Percentiles rank a stretch among this genome's conserved stretches.
phyloP scores from a whole-genome alignment of 2,329 filamentous ascomycete species.

The Aureobasidium sp. region DNA sequence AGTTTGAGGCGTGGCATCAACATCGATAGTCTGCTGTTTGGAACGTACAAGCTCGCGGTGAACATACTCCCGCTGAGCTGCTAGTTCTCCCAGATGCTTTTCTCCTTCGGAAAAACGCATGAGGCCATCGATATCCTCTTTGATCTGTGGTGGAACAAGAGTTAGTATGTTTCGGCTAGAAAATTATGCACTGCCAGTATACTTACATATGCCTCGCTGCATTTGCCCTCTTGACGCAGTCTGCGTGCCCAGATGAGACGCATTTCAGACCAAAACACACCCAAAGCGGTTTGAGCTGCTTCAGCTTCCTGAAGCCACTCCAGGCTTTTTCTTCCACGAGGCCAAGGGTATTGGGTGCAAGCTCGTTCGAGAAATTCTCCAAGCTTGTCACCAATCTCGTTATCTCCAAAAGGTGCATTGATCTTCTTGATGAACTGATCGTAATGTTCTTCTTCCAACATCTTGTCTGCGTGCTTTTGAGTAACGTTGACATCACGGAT shows the following conservation, averaged over 20 bases:
- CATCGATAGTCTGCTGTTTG: neutral
- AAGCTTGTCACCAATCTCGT: neutral
- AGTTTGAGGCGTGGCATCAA: neutral
- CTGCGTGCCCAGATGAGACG: neutral
- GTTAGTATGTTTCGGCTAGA: neutral
- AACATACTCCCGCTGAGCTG: neutral
- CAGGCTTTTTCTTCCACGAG: neutral
- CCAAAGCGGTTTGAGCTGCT: neutral
- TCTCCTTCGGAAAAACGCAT: neutral
- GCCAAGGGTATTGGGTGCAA: neutral
- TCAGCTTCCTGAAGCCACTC: neutral
- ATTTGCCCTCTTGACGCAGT: neutral
- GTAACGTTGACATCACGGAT: too few species aligned
- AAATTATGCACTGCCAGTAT: neutral
- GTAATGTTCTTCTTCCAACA: neutral
- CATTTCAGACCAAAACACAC: neutral
- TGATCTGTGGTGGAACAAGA: neutral
- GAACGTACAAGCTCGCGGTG: neutral
- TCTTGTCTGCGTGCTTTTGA: too few species aligned
- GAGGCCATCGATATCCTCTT: neutral
- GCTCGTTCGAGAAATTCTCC: neutral
- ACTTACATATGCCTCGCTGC: neutral
- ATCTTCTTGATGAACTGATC: neutral
- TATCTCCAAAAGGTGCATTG: neutral
- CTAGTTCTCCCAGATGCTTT: neutral